Conservation (phyloP, 331 rosid species). For the Spiraea crenata region DNA sequence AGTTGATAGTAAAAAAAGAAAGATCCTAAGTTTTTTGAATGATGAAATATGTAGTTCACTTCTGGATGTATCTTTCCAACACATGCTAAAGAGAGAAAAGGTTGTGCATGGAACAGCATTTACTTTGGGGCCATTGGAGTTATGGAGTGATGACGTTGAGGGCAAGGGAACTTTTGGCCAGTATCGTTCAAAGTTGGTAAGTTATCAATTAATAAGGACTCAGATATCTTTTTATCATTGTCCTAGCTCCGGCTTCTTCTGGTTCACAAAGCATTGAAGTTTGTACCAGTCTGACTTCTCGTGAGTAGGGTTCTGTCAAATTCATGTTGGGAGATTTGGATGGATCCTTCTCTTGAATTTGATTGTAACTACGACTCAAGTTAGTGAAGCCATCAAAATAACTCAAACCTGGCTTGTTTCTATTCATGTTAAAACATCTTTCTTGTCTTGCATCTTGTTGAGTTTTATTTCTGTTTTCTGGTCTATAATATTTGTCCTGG, state of each 20-base stretch:
- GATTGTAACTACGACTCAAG: neutral
- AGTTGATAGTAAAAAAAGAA: slow-evolving; percentile 52
- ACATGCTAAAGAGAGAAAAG: slow-evolving; percentile 82
- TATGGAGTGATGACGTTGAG: slow-evolving; percentile 93
- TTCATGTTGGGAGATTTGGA: neutral
- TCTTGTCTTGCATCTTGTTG: neutral
- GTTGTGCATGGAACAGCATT: slow-evolving; percentile 50
- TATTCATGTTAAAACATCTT: neutral
- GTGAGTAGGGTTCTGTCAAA: slow-evolving; percentile 2
- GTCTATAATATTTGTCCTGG: neutral
- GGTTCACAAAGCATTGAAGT: slow-evolving; percentile 1
- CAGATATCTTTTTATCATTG: slow-evolving; percentile 11
- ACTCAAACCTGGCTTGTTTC: neutral
- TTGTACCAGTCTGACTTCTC: neutral
- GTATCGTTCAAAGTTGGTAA: slow-evolving; percentile 87
- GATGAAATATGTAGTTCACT: slow-evolving; percentile 63
- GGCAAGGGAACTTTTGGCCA: slow-evolving; percentile 85
- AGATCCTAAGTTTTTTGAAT: slow-evolving; percentile 53
- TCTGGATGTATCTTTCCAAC: slow-evolving; percentile 81
- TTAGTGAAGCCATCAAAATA: neutral
- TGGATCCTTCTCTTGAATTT: slow-evolving; percentile 2
- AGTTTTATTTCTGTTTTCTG: neutral
- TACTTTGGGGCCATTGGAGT: slow-evolving; percentile 68
- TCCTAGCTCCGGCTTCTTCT: neutral
- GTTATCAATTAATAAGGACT: slow-evolving; percentile 26